Conservation (phyloP, 148 eudicot species). For the Pouteria glomerata region DNA sequence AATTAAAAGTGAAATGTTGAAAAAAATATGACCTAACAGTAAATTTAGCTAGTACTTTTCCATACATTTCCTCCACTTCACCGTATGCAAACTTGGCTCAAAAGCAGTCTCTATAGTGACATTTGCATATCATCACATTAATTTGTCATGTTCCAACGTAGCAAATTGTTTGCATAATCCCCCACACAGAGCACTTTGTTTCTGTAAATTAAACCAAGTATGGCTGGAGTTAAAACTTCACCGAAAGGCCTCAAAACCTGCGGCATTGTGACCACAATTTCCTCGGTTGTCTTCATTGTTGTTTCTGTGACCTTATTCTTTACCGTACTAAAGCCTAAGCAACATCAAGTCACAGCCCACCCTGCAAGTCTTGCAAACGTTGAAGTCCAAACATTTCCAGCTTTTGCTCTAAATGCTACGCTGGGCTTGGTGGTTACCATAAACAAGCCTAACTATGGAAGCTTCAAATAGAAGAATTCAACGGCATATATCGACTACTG, state of each 20-base stretch:
- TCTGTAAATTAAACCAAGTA: too few species aligned
- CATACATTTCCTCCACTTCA: too few species aligned
- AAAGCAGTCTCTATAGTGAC: too few species aligned
- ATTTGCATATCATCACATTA: too few species aligned
- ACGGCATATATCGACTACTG: conserved; percentile 1
- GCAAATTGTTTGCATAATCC: too few species aligned
- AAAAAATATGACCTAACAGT: too few species aligned
- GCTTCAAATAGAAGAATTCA: conserved; percentile 11
- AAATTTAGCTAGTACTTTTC: too few species aligned
- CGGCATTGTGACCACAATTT: background rate
- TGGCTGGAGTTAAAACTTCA: background rate
- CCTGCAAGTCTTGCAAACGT: conserved; percentile 8
- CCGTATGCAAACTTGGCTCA: too few species aligned
- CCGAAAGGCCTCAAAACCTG: conserved; percentile 14
- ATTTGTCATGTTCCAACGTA: too few species aligned
- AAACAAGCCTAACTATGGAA: conserved; percentile 14
- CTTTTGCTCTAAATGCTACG: conserved; percentile 7
- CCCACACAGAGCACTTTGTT: too few species aligned
- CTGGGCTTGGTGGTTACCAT: conserved; percentile 8
- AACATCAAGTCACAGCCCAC: conserved; percentile 12
- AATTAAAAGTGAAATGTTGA: too few species aligned
- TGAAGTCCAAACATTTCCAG: conserved; percentile 1
- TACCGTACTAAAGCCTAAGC: conserved; percentile 15
- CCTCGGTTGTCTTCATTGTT: background rate
- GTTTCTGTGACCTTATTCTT: conserved; percentile 7